A percentile compares a stretch with the other conserved stretches of the same genome.
Conservation (phyloP, 139 green algal genomes). For the Nannochloris sp. region DNA sequence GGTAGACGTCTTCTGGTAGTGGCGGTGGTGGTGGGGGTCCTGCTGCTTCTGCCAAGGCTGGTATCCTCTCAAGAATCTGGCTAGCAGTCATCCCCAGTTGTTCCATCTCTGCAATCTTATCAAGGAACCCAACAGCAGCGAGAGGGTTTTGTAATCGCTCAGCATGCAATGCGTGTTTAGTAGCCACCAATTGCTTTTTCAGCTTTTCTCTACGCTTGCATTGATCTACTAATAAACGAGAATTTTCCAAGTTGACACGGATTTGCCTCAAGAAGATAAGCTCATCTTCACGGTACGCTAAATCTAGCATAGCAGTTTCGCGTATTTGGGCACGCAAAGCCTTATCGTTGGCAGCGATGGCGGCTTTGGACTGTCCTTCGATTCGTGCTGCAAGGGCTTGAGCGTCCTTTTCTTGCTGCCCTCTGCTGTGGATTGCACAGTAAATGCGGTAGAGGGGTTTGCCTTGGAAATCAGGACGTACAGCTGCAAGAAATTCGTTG, state of each 20-base stretch:
- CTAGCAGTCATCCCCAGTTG: neutral
- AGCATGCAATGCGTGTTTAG: neutral
- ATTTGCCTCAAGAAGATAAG: constrained; percentile 5
- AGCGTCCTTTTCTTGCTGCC: constrained; percentile 36
- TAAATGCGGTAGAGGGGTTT: constrained; percentile 45
- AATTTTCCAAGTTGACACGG: constrained; percentile 41
- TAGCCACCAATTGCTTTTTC: constrained; percentile 18
- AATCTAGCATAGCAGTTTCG: constrained; percentile 1
- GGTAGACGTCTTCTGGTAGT: too few relatives aligned
- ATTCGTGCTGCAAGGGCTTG: neutral
- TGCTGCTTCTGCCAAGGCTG: too few relatives aligned
- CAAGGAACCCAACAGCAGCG: neutral
- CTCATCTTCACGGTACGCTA: constrained; percentile 25
- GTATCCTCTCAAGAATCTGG: too few relatives aligned
- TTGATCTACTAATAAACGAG: constrained; percentile 42
- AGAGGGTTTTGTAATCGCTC: constrained; percentile 1
- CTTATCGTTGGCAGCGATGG: neutral
- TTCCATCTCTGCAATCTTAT: neutral
- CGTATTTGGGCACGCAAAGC: neutral
- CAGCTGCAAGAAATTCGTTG: constrained; percentile 6
- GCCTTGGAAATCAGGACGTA: neutral
- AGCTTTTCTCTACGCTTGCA: constrained; percentile 36
- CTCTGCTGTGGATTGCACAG: constrained; percentile 57
- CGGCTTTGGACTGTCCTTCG: neutral
- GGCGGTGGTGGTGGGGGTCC: too few relatives aligned